These are phyloP conservation scores for Pelargonium myrrhifolium DNA, from an alignment of 441 rosid genomes.

Conservation along the genomic window DNA sequence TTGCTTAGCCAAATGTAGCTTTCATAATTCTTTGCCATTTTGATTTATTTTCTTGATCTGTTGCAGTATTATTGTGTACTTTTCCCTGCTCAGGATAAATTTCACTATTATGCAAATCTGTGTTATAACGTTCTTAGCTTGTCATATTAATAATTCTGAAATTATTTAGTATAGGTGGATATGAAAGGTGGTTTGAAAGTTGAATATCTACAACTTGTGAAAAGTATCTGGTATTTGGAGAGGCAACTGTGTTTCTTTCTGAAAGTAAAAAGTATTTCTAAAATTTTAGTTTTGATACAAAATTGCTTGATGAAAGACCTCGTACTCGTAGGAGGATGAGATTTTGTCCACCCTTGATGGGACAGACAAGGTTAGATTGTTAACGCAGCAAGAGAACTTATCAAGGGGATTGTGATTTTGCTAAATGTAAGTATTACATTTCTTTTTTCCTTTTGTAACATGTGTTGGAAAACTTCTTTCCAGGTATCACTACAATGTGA, in stretches of 20 bases:
- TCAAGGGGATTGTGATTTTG: neutral
- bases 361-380: neutral
- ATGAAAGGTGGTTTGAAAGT: neutral
- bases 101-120: neutral
- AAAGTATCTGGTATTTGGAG: neutral
- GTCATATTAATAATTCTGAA: neutral
- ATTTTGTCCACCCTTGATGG: neutral
- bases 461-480: neutral
- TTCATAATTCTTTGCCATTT: neutral
- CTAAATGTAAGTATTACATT: slow-evolving; percentile 14
- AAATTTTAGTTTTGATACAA: neutral
- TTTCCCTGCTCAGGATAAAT: neutral
- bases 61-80: neutral
- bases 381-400: neutral
- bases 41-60: neutral
- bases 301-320: neutral
- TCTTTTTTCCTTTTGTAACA: neutral
- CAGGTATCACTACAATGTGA: slow-evolving; percentile 51
- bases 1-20: neutral
- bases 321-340: neutral
- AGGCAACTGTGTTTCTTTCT: neutral
- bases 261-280: neutral
- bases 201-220: neutral
- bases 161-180: neutral
- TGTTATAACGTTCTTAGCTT: neutral